A percentile compares a stretch with the other conserved stretches of the same genome.
These are phyloP conservation scores for Coemansia sp. DNA, from an alignment of 192 early-diverging fungal species.

Conservation along the genomic window DNA sequence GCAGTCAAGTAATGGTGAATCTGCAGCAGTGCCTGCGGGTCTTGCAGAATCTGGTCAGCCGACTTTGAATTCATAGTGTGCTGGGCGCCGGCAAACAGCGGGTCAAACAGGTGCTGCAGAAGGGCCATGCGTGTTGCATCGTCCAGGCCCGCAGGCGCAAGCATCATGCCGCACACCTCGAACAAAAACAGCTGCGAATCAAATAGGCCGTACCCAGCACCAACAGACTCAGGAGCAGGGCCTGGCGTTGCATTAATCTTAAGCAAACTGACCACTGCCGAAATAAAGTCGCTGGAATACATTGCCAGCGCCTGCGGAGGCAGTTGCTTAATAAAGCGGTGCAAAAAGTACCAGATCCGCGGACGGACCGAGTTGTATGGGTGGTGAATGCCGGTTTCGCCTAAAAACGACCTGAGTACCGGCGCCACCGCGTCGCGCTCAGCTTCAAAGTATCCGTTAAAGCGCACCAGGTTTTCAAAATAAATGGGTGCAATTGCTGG, in stretches of 20 bases:
- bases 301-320: constrained; percentile 30
- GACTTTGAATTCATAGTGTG: constrained; percentile 58
- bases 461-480: constrained; percentile 50
- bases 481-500: constrained; percentile 38
- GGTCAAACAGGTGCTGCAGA: constrained; percentile 68
- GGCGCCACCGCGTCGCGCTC: constrained; percentile 32
- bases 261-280: constrained; percentile 61
- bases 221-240: background rate
- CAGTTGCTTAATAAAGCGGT: constrained; percentile 75
- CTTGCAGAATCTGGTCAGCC: constrained; percentile 59
- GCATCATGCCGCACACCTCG: constrained; percentile 89
- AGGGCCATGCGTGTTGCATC: constrained; percentile 66
- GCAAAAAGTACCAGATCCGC: constrained; percentile 85
- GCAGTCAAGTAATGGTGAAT: constrained; percentile 81
- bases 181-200: constrained; percentile 85
- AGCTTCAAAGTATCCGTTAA: constrained; percentile 48
- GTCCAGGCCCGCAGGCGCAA: constrained; percentile 71
- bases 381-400: constrained; percentile 70
- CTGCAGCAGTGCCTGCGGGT: constrained; percentile 68
- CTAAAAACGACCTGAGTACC: constrained; percentile 42
- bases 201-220: constrained; percentile 56
- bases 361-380: constrained; percentile 65
- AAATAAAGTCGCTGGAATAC: constrained; percentile 53
- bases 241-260: constrained; percentile 57
- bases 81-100: constrained; percentile 76